phyloP scores from a whole-genome alignment of 1,284 basidiomycete genomes.

The Trichosporon coremiiforme region DNA sequence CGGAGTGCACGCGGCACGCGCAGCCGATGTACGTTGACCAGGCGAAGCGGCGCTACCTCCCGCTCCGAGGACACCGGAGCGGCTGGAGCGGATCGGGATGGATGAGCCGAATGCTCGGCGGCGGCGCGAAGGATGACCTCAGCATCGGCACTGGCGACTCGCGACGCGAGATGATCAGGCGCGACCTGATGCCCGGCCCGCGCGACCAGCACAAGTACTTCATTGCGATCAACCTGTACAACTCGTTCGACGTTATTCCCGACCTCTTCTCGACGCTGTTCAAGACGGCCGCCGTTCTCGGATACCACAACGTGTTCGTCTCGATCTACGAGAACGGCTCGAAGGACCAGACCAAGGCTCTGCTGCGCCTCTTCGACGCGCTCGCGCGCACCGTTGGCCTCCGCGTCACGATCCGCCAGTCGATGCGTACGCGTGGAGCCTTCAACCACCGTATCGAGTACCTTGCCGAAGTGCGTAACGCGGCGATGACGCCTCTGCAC shows the following conservation, averaged over 20 bases:
- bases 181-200: constrained; percentile 49
- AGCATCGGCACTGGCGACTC: constrained; percentile 44
- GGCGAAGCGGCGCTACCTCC: constrained; percentile 75
- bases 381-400: constrained; percentile 83
- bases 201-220: constrained; percentile 81
- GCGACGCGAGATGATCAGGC: constrained; percentile 58
- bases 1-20: constrained; percentile 78
- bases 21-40: constrained; percentile 83
- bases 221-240: constrained; percentile 96
- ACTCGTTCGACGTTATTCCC: constrained; percentile 96
- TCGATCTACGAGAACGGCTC: constrained; percentile 98
- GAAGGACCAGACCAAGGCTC: constrained; percentile 91
- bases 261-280: constrained; percentile 96
- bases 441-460: constrained; percentile 99
- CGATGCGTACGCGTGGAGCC: constrained; percentile 84
- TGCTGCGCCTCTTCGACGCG: constrained; percentile 88
- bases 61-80: constrained; percentile 74
- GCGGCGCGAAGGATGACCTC: constrained; percentile 38
- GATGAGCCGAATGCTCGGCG: constrained; percentile 60
- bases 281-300: constrained; percentile 80
- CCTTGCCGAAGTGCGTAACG: constrained; percentile 92
- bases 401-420: constrained; percentile 85
- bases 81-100: constrained; percentile 62
- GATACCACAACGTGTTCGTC: constrained; percentile 93
- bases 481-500: constrained; percentile 87